A percentile compares a stretch with the other conserved stretches of the same genome.
Conservation (phyloP, 2,329 filamentous ascomycete species). For the Diaporthe vaccinii region DNA sequence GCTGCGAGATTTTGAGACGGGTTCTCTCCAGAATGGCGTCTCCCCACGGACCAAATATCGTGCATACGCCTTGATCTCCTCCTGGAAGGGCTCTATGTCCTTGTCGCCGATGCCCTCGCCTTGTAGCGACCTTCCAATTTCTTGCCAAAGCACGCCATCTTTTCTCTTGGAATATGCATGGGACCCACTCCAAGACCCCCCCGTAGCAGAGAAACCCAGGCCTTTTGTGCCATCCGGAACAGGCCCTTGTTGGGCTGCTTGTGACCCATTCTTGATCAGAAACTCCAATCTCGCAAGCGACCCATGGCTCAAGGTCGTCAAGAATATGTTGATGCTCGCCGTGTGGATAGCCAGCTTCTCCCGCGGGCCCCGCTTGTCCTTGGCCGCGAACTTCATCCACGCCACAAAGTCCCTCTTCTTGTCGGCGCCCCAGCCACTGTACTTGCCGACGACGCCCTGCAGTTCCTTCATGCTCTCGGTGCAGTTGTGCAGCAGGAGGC, state of each 20-base stretch:
- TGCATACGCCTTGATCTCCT: constrained; percentile 27
- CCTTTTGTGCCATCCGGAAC: not conserved
- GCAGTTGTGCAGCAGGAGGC: constrained; percentile 13
- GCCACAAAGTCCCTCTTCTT: constrained; percentile 31
- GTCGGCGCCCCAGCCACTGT: constrained; percentile 1
- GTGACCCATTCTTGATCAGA: constrained; percentile 14
- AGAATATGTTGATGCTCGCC: constrained; percentile 23
- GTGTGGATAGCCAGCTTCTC: constrained; percentile 14
- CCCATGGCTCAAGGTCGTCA: constrained; percentile 14
- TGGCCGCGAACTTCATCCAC: constrained; percentile 26
- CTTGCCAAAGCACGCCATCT: not conserved
- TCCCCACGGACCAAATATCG: constrained; percentile 9
- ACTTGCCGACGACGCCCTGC: constrained; percentile 4
- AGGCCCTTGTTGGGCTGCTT: not conserved
- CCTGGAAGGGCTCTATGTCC: constrained; percentile 4
- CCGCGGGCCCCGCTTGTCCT: constrained; percentile 22
- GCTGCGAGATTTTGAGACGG: not conserved
- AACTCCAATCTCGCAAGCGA: constrained; percentile 24
- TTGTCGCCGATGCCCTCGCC: not conserved
- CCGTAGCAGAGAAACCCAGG: not conserved
- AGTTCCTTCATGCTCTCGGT: constrained; percentile 18
- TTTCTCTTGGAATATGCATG: not conserved
- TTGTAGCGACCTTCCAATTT: not conserved
- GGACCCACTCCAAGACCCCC: not conserved
- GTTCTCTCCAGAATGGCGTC: constrained; percentile 8